phyloP scores from a whole-genome alignment of 2,329 filamentous ascomycete genomes.

The Ciborinia camelliae region DNA sequence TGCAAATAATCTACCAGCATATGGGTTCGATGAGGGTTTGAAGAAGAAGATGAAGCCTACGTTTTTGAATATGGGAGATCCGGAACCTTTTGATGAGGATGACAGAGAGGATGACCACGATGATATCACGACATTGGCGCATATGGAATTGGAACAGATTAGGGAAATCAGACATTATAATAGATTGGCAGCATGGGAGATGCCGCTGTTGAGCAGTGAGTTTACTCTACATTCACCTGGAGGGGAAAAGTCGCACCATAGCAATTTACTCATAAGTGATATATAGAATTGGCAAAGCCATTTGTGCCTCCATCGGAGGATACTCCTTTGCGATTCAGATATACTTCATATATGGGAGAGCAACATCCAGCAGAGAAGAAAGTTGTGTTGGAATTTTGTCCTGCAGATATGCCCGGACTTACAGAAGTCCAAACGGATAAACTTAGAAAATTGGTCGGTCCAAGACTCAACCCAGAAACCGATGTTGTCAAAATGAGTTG shows the following conservation, averaged over 20 bases:
- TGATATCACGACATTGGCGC: slow-evolving; percentile 78
- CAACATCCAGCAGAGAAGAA: slow-evolving; percentile 87
- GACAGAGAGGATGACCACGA: slow-evolving; percentile 65
- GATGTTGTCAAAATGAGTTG: slow-evolving; percentile 84
- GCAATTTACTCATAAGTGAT: slow-evolving; percentile 22
- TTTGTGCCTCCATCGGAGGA: slow-evolving; percentile 67
- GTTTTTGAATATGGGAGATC: slow-evolving; percentile 37
- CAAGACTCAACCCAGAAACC: slow-evolving; percentile 81
- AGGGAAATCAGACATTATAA: slow-evolving; percentile 86
- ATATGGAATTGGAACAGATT: slow-evolving; percentile 83
- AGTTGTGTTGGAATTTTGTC: slow-evolving; percentile 87
- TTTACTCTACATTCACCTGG: slow-evolving; percentile 27
- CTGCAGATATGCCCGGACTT: slow-evolving; percentile 66
- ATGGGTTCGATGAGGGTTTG: slow-evolving; percentile 15
- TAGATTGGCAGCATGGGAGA: slow-evolving; percentile 87
- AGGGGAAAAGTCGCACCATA: neutral
- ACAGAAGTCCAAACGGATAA: slow-evolving; percentile 68
- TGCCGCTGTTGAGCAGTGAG: slow-evolving; percentile 86
- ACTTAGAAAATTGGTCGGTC: slow-evolving; percentile 80
- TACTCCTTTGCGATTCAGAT: slow-evolving; percentile 84
- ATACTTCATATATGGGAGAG: slow-evolving; percentile 95
- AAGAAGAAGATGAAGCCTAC: slow-evolving; percentile 34
- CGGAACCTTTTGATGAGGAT: slow-evolving; percentile 34
- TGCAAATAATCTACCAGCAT: slow-evolving; percentile 8
- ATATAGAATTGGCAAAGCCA: slow-evolving; percentile 73